A percentile compares a stretch with the other conserved stretches of the same genome.
These are phyloP conservation scores for Didymella glomerata DNA, from an alignment of 2,329 filamentous ascomycete species.

Conservation along the genomic window DNA sequence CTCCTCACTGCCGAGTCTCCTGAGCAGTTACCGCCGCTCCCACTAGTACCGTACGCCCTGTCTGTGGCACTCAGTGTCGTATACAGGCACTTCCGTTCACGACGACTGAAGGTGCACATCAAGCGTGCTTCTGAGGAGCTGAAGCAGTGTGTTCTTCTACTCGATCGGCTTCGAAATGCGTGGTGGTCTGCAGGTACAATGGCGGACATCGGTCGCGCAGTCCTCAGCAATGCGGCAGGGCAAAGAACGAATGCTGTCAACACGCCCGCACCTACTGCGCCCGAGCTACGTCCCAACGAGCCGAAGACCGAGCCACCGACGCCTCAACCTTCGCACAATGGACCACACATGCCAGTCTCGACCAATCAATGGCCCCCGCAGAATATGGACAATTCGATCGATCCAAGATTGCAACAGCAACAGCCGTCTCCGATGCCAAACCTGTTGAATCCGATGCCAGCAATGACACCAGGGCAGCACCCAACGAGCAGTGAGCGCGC, in stretches of 20 bases:
- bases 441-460: conserved; percentile 41
- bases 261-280: conserved; percentile 39
- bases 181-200: conserved; percentile 60
- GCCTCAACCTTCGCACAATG: conserved; percentile 28
- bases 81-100: conserved; percentile 64
- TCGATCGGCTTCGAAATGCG: conserved; percentile 55
- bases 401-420: conserved; percentile 46
- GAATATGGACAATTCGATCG: conserved; percentile 40
- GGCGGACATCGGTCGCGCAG: conserved; percentile 53
- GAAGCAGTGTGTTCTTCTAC: conserved; percentile 54
- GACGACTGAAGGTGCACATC: conserved; percentile 58
- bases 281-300: conserved; percentile 31
- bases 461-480: conserved; percentile 47
- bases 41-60: conserved; percentile 65
- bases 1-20: conserved; percentile 58
- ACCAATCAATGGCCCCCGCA: conserved; percentile 37
- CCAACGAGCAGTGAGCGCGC: conserved; percentile 50
- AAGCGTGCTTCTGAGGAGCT: conserved; percentile 58
- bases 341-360: conserved; percentile 23
- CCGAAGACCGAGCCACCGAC: conserved; percentile 34
- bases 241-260: conserved; percentile 47
- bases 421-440: conserved; percentile 41
- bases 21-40: conserved; percentile 59
- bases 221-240: conserved; percentile 51
- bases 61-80: conserved; percentile 64